Percentiles rank a stretch among this genome's conserved stretches.
phyloP scores from a whole-genome alignment of 2,329 filamentous ascomycete genomes.

The Pseudogymnoascus sp. region DNA sequence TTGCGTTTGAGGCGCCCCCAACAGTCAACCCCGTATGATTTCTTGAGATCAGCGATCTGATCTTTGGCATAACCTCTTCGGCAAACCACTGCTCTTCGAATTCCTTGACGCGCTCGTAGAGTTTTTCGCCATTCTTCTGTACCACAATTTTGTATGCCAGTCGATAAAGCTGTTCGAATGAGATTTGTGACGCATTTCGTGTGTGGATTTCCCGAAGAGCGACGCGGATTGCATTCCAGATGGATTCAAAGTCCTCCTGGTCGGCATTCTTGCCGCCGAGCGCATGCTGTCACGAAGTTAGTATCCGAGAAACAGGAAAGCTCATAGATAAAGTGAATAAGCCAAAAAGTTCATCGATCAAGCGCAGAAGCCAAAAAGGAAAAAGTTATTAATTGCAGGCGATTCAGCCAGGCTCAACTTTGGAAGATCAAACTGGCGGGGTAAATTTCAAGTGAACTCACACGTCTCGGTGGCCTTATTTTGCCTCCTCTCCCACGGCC shows the following conservation, averaged over 20 bases:
- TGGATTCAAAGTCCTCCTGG: conserved; percentile 75
- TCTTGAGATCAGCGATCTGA: conserved; percentile 63
- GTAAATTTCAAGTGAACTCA: conserved; percentile 37
- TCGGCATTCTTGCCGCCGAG: background rate
- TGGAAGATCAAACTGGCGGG: background rate
- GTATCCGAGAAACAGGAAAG: background rate
- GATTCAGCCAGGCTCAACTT: background rate
- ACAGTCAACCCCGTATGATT: conserved; percentile 57
- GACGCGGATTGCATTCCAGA: conserved; percentile 69
- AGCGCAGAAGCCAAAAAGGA: too few relatives aligned
- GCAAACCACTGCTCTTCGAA: conserved; percentile 80
- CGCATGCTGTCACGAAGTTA: background rate
- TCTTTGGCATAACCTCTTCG: conserved; percentile 61
- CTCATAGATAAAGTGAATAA: too few relatives aligned
- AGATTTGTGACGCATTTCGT: conserved; percentile 81
- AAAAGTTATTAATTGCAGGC: background rate
- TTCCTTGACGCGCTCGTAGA: conserved; percentile 73
- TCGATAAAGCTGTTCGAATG: conserved; percentile 92
- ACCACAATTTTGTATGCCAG: conserved; percentile 90
- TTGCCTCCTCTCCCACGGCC: conserved; percentile 46
- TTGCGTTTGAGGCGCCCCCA: conserved; percentile 45
- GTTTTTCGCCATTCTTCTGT: conserved; percentile 71
- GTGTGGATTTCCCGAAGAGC: conserved; percentile 84
- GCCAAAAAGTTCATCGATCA: background rate
- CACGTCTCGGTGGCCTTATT: conserved; percentile 60